Base-by-base conservation (phyloP, 768 basidiomycete genomes). In the Boletus sp. region DNA sequence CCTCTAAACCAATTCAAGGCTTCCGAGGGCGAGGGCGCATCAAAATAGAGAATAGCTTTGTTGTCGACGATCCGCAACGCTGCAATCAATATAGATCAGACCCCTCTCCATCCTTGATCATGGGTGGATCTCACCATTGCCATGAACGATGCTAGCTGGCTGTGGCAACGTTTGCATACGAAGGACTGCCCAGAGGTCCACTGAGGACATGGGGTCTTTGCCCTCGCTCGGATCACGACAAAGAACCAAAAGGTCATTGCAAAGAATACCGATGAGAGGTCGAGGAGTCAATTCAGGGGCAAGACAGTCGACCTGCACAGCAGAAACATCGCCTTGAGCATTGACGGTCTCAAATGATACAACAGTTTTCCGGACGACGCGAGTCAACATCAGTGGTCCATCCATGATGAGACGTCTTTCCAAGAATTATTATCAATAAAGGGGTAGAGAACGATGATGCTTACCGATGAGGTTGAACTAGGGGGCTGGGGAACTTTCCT, bases 401-500 rank as follows among this genome's bases (percentile, higher is more conserved):
- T 98, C 95, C 85, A 96, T 90, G 55, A 99, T 89, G 36, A 99
- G 83, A 56, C 91, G 89, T 36, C 95, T 93, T 53, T 58, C 33
- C 20, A 28, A 55, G 47, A 47, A 41, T 60, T 59, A 60, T 60
- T 44, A 33, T 33, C 54, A 28, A 48, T 32, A 51, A 36, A 39
- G 18, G 10, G n/a, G 55, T 20, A 37, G 12, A 18, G 45, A 54
- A 50, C 54, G 24, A 36, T 15, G 28, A 14, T 33, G 64, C 81
- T 68, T 67, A 92, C 90, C 92, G 86, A 76, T 99, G 97, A 8
- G 97, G 97, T 71, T 98, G 97, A 36, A 99, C 97, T 37, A 99
- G 78, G n/a, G 97, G 95, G 57, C 93, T 95, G 8, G 94, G 94
- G 72, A 97, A 98, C 68, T 85, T 90, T 18, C 93, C 92, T 39